A percentile compares a stretch with the other conserved stretches of the same genome.
These are phyloP conservation scores for Saposhnikovia divaricata DNA, from an alignment of 129 eudicot species.

Conservation along the genomic window DNA sequence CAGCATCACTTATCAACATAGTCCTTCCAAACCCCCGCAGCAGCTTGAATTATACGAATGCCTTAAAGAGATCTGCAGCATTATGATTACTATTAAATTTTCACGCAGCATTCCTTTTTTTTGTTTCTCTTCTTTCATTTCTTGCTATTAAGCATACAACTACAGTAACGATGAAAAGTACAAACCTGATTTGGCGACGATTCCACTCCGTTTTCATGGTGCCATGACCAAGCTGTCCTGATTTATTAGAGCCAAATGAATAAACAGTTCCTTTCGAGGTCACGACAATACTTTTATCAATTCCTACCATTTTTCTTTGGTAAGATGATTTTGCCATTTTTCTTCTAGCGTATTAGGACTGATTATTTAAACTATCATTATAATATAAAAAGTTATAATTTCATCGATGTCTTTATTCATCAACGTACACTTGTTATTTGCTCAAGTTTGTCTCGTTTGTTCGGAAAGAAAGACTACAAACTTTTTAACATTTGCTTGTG, in stretches of 20 bases:
- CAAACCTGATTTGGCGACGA: conserved; percentile 63
- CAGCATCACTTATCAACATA: conserved; percentile 72
- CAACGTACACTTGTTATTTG: too few relatives aligned
- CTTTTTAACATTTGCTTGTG: too few relatives aligned
- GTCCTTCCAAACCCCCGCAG: conserved; percentile 83
- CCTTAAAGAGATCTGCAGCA: conserved; percentile 72
- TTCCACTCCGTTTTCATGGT: conserved; percentile 51
- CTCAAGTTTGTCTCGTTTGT: too few relatives aligned
- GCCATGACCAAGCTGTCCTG: conserved; percentile 93
- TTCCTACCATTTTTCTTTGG: too few relatives aligned
- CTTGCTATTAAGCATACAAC: too few relatives aligned
- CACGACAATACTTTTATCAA: conserved; percentile 67
- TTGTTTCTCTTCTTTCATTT: too few relatives aligned
- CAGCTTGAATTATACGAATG: conserved; percentile 78
- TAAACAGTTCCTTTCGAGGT: conserved; percentile 65
- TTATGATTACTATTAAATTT: conserved; percentile 7
- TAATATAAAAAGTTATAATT: too few relatives aligned
- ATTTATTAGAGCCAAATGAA: conserved; percentile 79
- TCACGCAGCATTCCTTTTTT: neutral
- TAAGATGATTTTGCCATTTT: too few relatives aligned
- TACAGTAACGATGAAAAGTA: neutral
- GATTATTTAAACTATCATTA: too few relatives aligned
- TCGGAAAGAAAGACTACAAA: too few relatives aligned
- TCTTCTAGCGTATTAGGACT: too few relatives aligned
- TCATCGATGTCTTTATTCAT: too few relatives aligned